Evolutionary conservation across 805 yeast genomes (phyloP).

Genomic region (Saturnispora mendoncae): DNA sequence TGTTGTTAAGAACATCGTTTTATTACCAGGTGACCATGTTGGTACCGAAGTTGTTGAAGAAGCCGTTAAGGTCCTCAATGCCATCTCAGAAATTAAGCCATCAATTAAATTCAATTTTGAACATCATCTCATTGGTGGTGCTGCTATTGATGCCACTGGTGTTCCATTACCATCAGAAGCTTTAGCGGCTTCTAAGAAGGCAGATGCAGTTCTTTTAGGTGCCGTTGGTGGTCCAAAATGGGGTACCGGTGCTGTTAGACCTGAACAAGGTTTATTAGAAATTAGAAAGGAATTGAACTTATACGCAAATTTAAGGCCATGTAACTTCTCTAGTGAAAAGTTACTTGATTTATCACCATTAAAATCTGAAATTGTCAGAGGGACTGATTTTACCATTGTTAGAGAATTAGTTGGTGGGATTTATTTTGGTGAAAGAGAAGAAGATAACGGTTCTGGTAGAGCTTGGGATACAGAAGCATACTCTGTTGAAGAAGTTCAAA

Average conservation of each 20-base stretch:
- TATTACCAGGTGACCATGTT: slow-evolving; percentile 95
- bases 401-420: slow-evolving; percentile 98
- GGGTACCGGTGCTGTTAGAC: slow-evolving; percentile 96
- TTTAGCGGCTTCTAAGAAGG: slow-evolving; percentile 68
- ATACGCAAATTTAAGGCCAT: slow-evolving; percentile 95
- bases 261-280: slow-evolving; percentile 92
- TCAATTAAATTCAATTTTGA: slow-evolving; percentile 63
- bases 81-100: slow-evolving; percentile 56
- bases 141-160: slow-evolving; percentile 96
- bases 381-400: slow-evolving; percentile 87
- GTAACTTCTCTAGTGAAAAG: slow-evolving; percentile 82
- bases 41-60: slow-evolving; percentile 86
- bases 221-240: slow-evolving; percentile 99
- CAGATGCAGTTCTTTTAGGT: slow-evolving; percentile 94
- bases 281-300: slow-evolving; percentile 90
- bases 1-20: slow-evolving; percentile 63
- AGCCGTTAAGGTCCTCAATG: slow-evolving; percentile 83
- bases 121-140: slow-evolving; percentile 91
- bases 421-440: slow-evolving; percentile 92
- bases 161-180: slow-evolving; percentile 82
- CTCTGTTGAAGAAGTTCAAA: slow-evolving; percentile 83
- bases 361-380: slow-evolving; percentile 73
- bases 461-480: slow-evolving; percentile 95
- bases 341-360: slow-evolving; percentile 83
- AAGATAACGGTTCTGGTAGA: slow-evolving; percentile 76